Percentiles rank a stretch among this genome's conserved stretches.
Evolutionary conservation across 306 rosid species (phyloP).

Genomic region (Cicer bijugum): DNA sequence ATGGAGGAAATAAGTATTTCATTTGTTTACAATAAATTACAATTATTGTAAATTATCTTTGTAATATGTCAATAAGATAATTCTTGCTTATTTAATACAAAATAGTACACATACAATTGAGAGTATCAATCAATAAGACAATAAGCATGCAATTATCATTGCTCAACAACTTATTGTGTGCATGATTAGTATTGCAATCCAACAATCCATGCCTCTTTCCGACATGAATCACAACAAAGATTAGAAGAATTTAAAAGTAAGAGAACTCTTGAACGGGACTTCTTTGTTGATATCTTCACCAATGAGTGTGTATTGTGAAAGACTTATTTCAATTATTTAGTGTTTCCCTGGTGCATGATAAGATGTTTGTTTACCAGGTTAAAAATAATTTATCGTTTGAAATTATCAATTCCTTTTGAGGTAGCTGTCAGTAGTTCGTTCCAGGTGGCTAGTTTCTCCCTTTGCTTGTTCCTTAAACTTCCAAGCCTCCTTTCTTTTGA

Average conservation of each 20-base stretch:
- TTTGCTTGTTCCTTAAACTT: slow-evolving; percentile 63
- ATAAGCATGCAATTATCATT: slow-evolving; percentile 16
- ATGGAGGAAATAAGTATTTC: slow-evolving; percentile 4
- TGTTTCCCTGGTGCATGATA: slow-evolving; percentile 3
- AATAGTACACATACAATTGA: neutral
- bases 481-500: slow-evolving; percentile 74
- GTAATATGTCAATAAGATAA: neutral
- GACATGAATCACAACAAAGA: neutral
- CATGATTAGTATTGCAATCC: slow-evolving; percentile 28
- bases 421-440: slow-evolving; percentile 64
- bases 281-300: neutral
- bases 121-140: slow-evolving; percentile 16
- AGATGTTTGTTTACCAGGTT: slow-evolving; percentile 34
- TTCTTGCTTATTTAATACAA: neutral
- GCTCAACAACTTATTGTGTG: slow-evolving; percentile 22
- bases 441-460: slow-evolving; percentile 74
- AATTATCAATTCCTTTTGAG: slow-evolving; percentile 42
- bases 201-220: neutral
- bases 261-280: slow-evolving; percentile 18
- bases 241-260: neutral
- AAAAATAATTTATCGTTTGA: slow-evolving; percentile 38
- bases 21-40: neutral
- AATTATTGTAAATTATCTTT: neutral
- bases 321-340: slow-evolving; percentile 20
- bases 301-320: slow-evolving; percentile 25